phyloP scores from a whole-genome alignment of 2,329 filamentous ascomycete genomes.

The Cephalotrichum gorgonifer region DNA sequence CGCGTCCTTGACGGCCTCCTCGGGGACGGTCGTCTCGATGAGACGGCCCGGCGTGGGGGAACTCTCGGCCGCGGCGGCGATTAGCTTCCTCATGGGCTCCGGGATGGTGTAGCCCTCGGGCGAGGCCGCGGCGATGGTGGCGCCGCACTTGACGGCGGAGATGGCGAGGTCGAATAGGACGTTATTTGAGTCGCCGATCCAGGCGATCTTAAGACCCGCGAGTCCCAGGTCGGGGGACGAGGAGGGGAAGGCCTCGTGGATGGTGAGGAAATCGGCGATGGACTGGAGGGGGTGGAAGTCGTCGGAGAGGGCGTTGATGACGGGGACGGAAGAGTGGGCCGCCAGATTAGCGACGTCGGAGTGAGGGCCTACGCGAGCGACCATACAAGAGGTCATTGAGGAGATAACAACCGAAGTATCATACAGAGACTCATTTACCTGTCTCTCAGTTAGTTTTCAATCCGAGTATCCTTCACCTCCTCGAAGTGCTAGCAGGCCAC shows the following conservation, averaged over 20 bases:
- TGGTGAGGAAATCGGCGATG: conserved; percentile 87
- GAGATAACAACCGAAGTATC: conserved; percentile 89
- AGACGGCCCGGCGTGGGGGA: conserved; percentile 54
- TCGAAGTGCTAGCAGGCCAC: no score
- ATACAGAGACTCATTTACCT: conserved; percentile 89
- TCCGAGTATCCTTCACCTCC: background rate
- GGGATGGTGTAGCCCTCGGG: conserved; percentile 80
- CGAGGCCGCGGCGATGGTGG: conserved; percentile 78
- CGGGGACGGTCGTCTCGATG: conserved; percentile 65
- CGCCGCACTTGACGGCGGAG: conserved; percentile 75
- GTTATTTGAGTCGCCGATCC: conserved; percentile 96
- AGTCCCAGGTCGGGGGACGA: conserved; percentile 48
- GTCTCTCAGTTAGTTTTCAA: background rate
- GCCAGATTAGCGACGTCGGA: conserved; percentile 64
- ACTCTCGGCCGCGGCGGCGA: conserved; percentile 50
- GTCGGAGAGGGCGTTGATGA: conserved; percentile 82
- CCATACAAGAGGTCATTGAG: conserved; percentile 81
- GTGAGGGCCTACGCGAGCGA: conserved; percentile 69
- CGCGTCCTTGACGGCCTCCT: conserved; percentile 75
- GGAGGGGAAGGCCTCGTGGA: conserved; percentile 65
- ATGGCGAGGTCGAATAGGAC: conserved; percentile 91
- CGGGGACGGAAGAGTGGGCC: conserved; percentile 63
- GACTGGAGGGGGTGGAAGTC: conserved; percentile 90
- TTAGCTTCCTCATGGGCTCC: conserved; percentile 59
- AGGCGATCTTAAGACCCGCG: conserved; percentile 81